phyloP scores from a whole-genome alignment of 2,329 filamentous ascomycete species.

The Madurella fahalii region DNA sequence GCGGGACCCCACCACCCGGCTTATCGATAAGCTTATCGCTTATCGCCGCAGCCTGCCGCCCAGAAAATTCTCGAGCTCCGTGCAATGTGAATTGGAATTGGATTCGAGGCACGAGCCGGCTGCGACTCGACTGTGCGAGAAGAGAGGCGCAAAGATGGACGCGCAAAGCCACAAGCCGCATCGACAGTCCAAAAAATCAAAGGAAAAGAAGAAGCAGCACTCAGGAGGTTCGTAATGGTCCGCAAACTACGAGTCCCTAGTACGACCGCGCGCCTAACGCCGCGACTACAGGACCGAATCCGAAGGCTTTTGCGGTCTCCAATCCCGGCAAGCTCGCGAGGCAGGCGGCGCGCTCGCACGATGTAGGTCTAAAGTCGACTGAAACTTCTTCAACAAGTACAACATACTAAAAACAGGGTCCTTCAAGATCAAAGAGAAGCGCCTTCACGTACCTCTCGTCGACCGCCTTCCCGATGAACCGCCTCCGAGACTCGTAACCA shows the following conservation, averaged over 20 bases:
- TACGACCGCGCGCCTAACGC: constrained; percentile 20
- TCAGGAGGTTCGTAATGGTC: constrained; percentile 49
- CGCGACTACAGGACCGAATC: constrained; percentile 61
- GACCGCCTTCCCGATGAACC: constrained; percentile 94
- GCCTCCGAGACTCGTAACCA: constrained; percentile 85
- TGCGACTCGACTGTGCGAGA: constrained; percentile 14
- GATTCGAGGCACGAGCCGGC: constrained; percentile 2
- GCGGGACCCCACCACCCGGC: constrained; percentile 7
- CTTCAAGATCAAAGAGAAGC: constrained; percentile 85
- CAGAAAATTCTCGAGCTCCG: constrained; percentile 27
- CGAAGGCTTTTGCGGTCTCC: constrained; percentile 84
- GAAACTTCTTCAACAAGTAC: not conserved
- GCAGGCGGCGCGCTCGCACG: constrained; percentile 67
- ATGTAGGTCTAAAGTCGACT: constrained; percentile 46
- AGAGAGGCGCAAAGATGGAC: constrained; percentile 56
- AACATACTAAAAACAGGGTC: not conserved
- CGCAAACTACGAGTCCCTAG: not conserved
- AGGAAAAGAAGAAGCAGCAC: constrained; percentile 72
- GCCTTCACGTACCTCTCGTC: constrained; percentile 92
- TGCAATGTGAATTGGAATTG: constrained; percentile 10
- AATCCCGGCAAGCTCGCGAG: constrained; percentile 76
- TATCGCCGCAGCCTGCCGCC: constrained; percentile 15
- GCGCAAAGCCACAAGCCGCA: constrained; percentile 82
- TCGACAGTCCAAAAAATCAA: constrained; percentile 85
- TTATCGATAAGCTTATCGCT: constrained; percentile 22